Base-by-base conservation (phyloP, 768 basidiomycete species). In the Panellus pusillus region DNA sequence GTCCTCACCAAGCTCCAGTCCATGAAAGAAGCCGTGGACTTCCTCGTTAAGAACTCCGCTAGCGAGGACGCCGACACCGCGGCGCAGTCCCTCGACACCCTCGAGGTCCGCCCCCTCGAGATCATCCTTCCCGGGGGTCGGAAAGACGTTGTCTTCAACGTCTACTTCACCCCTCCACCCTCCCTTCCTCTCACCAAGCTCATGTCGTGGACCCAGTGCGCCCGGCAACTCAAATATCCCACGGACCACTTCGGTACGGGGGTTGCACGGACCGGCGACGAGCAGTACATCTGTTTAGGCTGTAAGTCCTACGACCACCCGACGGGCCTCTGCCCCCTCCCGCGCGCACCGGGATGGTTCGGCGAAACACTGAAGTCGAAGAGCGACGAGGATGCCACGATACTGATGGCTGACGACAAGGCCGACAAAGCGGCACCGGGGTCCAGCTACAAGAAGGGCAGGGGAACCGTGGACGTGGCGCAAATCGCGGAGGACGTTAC, bases 291-390 rank as follows among this genome's bases (percentile, higher is more conserved):
- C 39, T 53, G 52, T 9, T 28, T 41, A 2, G 52, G 52, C 1
- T 53, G 52, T 38, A 47, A 47, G 17, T 40, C 29, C 0, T 53
- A 53, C 29, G 52, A 53, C 44, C 44, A 53, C 19, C 52, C 52
- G 0, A 35, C 31, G 12, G 52, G 52, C 6, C 52, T 53, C 38
- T 53, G 44, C 39, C 44, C 38, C 14, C 39, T 41, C 4, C 44
- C 52, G 7, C 29, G 44, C 52, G 24, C 40, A 6, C 18, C 35
- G 2, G 52, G 52, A 11, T 53, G 52, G 52, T 46, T 53, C 24
- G 43, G 35, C 31, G 31, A 32, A 13, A 13, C 31, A 13, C 31
- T 13, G 31, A 32, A 32, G 31, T 6, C 31, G 6, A 6, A 32
- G n/a, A n/a, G n/a, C 31, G 31, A 32, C 31, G 31, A 32, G 31